These are phyloP conservation scores for Herpetomonas samuelpessoai DNA, from an alignment of 208 protist genomes.

Conservation along the genomic window DNA sequence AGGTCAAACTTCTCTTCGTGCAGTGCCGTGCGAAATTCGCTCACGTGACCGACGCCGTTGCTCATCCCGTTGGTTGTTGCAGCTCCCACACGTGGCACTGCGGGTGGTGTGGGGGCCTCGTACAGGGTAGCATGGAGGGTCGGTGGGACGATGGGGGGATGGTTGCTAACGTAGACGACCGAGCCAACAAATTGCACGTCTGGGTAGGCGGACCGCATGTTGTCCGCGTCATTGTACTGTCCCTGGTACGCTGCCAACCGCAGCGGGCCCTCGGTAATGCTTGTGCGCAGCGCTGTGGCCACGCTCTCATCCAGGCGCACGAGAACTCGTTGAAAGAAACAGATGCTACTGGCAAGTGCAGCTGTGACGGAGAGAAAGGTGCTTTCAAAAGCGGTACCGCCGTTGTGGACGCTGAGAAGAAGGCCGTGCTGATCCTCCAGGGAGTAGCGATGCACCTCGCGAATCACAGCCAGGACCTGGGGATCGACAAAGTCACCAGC, in stretches of 20 bases:
- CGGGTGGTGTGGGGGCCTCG: constrained; percentile 17
- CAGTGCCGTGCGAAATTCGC: background rate
- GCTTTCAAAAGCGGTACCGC: constrained; percentile 71
- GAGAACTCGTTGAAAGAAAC: constrained; percentile 78
- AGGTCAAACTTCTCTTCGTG: background rate
- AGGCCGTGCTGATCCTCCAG: constrained; percentile 81
- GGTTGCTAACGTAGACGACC: constrained; percentile 62
- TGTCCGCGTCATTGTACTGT: constrained; percentile 84
- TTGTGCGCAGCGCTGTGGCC: constrained; percentile 49
- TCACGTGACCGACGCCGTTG: background rate
- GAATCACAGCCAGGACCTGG: constrained; percentile 52
- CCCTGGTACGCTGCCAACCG: constrained; percentile 76
- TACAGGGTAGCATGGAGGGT: constrained; percentile 24
- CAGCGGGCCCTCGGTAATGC: constrained; percentile 63
- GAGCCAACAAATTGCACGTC: constrained; percentile 68
- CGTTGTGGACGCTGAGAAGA: constrained; percentile 54
- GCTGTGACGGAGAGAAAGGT: constrained; percentile 71
- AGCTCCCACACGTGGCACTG: background rate
- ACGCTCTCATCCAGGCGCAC: constrained; percentile 63
- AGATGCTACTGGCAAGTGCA: constrained; percentile 73
- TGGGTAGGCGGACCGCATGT: constrained; percentile 74
- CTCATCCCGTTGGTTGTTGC: background rate
- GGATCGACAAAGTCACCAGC: constrained; percentile 50
- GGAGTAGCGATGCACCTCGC: constrained; percentile 84
- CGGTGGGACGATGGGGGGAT: constrained; percentile 49